These are phyloP conservation scores for Phialophora macrospora DNA, from an alignment of 2,329 filamentous ascomycete species.

Conservation along the genomic window DNA sequence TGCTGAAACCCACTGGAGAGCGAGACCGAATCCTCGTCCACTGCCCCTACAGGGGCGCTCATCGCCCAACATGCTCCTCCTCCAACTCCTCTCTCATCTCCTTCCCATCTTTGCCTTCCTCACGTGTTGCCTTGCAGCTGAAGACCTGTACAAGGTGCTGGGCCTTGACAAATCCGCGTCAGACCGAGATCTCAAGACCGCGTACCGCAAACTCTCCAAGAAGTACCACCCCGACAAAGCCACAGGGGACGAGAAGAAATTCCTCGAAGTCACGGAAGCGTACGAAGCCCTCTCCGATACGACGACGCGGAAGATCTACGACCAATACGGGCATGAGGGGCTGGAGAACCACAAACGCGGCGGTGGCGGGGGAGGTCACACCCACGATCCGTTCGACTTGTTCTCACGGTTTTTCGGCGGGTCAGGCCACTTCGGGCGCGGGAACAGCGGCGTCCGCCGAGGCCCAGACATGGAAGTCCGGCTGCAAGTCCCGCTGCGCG, in stretches of 20 bases:
- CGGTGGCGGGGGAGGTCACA: constrained; percentile 61
- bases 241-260: constrained; percentile 84
- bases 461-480: constrained; percentile 90
- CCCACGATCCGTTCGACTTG: constrained; percentile 89
- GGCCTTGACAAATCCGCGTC: constrained; percentile 78
- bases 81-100: constrained; percentile 30
- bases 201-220: constrained; percentile 89
- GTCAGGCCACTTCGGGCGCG: constrained; percentile 75
- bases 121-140: constrained; percentile 37
- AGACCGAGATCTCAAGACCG: constrained; percentile 88
- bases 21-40: not conserved
- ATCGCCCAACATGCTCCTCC: constrained; percentile 33
- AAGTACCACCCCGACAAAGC: constrained; percentile 98
- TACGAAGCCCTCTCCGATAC: constrained; percentile 87
- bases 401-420: constrained; percentile 98
- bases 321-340: constrained; percentile 90
- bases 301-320: constrained; percentile 85
- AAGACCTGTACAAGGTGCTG: constrained; percentile 69
- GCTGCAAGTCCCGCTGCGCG: constrained; percentile 76
- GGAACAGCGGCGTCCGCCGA: constrained; percentile 61
- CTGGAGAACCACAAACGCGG: constrained; percentile 81
- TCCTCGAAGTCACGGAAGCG: constrained; percentile 90
- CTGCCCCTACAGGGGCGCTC: constrained; percentile 6
- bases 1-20: not conserved
- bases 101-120: constrained; percentile 32